Conservation (phyloP, 345 rosid genomes). For the Hypericum perforatum region DNA sequence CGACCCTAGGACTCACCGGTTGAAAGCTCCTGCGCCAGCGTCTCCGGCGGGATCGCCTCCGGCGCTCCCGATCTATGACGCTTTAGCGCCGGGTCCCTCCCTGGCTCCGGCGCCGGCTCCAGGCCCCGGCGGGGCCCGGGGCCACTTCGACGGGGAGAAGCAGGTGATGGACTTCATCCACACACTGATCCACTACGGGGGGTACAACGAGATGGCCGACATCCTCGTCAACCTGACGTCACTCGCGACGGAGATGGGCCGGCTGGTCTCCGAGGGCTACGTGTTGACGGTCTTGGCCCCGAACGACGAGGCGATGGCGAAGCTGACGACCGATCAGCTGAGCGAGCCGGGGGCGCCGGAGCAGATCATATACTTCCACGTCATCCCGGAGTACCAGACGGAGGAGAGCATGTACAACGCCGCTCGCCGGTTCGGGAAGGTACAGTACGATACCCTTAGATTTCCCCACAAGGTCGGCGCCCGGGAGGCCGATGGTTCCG, state of each 20-base stretch:
- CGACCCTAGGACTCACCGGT: slow-evolving; percentile 58
- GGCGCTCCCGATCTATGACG: slow-evolving; percentile 65
- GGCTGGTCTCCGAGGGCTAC: slow-evolving; percentile 83
- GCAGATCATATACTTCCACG: slow-evolving; percentile 77
- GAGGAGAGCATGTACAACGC: slow-evolving; percentile 99
- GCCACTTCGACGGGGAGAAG: slow-evolving; percentile 78
- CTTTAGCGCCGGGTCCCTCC: slow-evolving; percentile 91
- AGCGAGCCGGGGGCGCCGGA: slow-evolving; percentile 98
- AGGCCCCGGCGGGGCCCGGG: slow-evolving; percentile 80
- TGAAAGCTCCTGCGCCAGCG: slow-evolving; percentile 47
- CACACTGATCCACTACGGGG: slow-evolving; percentile 81
- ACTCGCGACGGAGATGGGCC: slow-evolving; percentile 88
- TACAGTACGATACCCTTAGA: slow-evolving; percentile 73
- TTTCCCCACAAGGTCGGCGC: slow-evolving; percentile 80
- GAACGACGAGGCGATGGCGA: slow-evolving; percentile 96
- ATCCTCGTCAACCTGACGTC: slow-evolving; percentile 85
- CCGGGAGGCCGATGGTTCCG: slow-evolving; percentile 94
- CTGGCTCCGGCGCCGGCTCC: slow-evolving; percentile 98
- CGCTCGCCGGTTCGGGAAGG: slow-evolving; percentile 80
- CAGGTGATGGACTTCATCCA: slow-evolving; percentile 91
- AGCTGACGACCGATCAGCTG: slow-evolving; percentile 73
- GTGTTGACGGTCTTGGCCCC: slow-evolving; percentile 87
- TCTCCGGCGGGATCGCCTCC: slow-evolving; percentile 63
- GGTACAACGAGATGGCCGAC: slow-evolving; percentile 97
- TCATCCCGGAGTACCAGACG: slow-evolving; percentile 92